These are phyloP conservation scores for Apiotrichum montevideense DNA, from an alignment of 1,284 basidiomycete species.

Conservation along the genomic window DNA sequence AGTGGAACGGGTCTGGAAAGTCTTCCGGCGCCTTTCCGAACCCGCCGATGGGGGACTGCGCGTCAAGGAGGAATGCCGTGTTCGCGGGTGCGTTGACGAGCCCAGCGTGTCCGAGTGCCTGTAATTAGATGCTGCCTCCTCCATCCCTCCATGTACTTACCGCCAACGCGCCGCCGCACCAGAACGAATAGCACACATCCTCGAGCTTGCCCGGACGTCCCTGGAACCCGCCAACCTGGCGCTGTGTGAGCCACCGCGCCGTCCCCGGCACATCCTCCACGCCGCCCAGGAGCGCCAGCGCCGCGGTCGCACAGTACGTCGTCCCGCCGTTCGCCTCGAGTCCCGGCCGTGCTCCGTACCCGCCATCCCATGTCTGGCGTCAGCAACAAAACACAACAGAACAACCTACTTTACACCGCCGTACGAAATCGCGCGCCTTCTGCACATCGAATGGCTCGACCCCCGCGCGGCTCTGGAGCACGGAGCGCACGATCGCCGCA, in stretches of 20 bases:
- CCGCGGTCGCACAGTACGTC: conserved; percentile 83
- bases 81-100: conserved; percentile 57
- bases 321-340: conserved; percentile 89
- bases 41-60: conserved; percentile 79
- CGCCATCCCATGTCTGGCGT: conserved; percentile 82
- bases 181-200: conserved; percentile 94
- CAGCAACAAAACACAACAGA: background rate
- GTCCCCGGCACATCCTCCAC: conserved; percentile 17
- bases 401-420: conserved; percentile 53
- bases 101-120: conserved; percentile 61
- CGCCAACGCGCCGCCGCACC: conserved; percentile 73
- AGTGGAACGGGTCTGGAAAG: conserved; percentile 83
- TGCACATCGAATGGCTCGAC: conserved; percentile 53
- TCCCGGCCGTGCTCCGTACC: conserved; percentile 73
- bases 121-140: background rate
- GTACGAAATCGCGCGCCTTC: conserved; percentile 53
- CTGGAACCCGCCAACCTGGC: conserved; percentile 74
- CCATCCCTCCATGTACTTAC: conserved; percentile 51
- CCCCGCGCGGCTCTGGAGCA: conserved; percentile 60
- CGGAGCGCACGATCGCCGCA: conserved; percentile 54
- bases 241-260: conserved; percentile 70
- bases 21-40: conserved; percentile 74
- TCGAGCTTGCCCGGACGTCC: conserved; percentile 78
- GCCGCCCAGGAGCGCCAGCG: conserved; percentile 55
- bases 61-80: conserved; percentile 59